These are phyloP conservation scores for Graphiopsis chlorocephala DNA, from an alignment of 2,329 filamentous ascomycete species.

Conservation along the genomic window DNA sequence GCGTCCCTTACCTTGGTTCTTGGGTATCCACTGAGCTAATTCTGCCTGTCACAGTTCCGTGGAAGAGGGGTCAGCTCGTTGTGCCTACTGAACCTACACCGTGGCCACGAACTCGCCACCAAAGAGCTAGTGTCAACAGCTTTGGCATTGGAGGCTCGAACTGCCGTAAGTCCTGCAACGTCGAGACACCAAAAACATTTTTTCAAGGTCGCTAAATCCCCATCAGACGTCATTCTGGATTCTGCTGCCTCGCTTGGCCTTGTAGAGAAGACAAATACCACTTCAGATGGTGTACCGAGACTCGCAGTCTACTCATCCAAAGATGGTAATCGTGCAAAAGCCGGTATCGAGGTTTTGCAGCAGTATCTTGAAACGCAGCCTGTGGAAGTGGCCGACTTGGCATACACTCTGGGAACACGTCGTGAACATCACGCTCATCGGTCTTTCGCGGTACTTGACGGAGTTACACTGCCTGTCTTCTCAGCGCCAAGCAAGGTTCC, in stretches of 20 bases:
- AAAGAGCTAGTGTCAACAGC: slow-evolving; percentile 21
- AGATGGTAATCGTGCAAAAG: neutral
- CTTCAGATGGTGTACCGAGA: too few species aligned
- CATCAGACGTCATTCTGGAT: slow-evolving; percentile 28
- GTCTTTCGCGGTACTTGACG: neutral
- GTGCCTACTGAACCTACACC: slow-evolving; percentile 23
- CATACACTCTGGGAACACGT: too few species aligned
- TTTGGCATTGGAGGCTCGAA: slow-evolving; percentile 32
- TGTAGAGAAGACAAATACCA: too few species aligned
- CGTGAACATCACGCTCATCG: too few species aligned
- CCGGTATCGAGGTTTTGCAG: neutral
- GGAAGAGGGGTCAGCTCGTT: too few species aligned
- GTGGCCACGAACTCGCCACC: slow-evolving; percentile 28
- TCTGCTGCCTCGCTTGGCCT: neutral
- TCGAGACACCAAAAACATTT: too few species aligned
- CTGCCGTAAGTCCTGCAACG: neutral
- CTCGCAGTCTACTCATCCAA: too few species aligned
- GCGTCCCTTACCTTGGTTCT: too few species aligned
- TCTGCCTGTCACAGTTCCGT: too few species aligned
- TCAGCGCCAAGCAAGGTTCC: neutral
- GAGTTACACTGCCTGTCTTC: neutral
- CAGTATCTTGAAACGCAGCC: neutral
- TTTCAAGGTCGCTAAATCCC: too few species aligned
- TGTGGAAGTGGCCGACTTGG: neutral
- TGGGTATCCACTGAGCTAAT: too few species aligned